Percentiles rank a stretch among this genome's conserved stretches.
These are phyloP conservation scores for Davidsoniella neocaledoniae DNA, from an alignment of 2,329 filamentous ascomycete species.

Conservation along the genomic window DNA sequence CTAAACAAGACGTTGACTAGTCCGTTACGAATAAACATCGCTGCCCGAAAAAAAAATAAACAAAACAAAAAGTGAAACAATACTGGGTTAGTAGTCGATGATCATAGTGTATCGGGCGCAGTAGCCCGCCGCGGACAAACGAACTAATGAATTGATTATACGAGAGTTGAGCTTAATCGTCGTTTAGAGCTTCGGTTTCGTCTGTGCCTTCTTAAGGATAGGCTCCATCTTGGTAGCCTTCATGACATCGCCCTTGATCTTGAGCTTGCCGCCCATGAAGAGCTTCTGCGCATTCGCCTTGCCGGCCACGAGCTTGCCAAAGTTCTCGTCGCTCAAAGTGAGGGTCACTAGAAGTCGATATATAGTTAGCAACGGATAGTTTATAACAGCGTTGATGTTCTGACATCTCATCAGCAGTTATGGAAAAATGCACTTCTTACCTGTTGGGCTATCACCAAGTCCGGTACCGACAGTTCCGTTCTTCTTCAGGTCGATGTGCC, in stretches of 20 bases:
- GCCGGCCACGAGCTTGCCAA: conserved; percentile 63
- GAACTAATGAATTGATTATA: not conserved
- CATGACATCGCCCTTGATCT: conserved; percentile 97
- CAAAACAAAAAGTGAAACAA: no score
- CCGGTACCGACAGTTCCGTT: conserved; percentile 70
- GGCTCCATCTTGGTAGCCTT: conserved; percentile 95
- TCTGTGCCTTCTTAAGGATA: conserved; percentile 74
- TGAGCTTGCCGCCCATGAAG: conserved; percentile 97
- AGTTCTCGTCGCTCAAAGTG: conserved; percentile 68
- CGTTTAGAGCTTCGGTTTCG: conserved; percentile 61
- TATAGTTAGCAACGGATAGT: conserved; percentile 3
- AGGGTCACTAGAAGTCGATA: conserved; percentile 53
- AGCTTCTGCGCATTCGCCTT: conserved; percentile 88
- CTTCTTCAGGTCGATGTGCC: conserved; percentile 93
- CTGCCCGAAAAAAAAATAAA: no score
- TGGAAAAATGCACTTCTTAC: conserved; percentile 29
- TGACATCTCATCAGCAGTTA: no score
- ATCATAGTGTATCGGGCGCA: no score
- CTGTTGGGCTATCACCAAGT: conserved; percentile 62
- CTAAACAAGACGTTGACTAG: no score
- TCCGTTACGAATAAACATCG: no score
- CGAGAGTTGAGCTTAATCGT: not conserved
- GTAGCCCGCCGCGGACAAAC: not conserved
- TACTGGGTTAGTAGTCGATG: no score
- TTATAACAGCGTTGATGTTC: not conserved